A percentile compares a stretch with the other conserved stretches of the same genome.
Conservation (phyloP, 768 basidiomycete species). For the Suillus ampliporus region DNA sequence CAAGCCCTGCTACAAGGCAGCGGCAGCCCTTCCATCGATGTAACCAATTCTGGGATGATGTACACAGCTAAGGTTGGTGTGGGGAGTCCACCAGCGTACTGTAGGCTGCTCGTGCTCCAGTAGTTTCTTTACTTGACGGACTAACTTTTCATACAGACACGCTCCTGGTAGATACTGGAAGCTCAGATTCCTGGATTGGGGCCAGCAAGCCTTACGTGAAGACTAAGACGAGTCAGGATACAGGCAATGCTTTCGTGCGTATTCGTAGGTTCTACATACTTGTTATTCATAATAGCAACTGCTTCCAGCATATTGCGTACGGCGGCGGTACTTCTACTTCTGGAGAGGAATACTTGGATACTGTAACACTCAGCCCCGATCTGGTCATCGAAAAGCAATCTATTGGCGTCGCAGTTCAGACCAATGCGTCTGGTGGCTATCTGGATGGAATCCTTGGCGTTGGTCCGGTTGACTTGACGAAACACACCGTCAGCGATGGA, state of each 20-base stretch:
- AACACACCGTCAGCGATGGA: neutral
- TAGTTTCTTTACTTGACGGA: neutral
- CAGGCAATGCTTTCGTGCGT: neutral
- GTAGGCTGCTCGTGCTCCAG: neutral
- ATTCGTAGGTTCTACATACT: neutral
- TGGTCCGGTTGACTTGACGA: conserved; percentile 3
- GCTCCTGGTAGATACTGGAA: neutral
- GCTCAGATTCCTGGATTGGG: neutral
- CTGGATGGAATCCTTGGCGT: conserved; percentile 40
- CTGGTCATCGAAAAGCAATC: conserved; percentile 23
- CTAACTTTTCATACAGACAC: neutral
- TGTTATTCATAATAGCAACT: neutral
- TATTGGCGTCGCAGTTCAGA: conserved; percentile 34
- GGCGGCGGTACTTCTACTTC: conserved; percentile 7
- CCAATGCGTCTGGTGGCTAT: conserved; percentile 32
- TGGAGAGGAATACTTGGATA: neutral
- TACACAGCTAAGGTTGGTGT: neutral
- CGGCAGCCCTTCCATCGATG: neutral
- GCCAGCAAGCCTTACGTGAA: neutral
- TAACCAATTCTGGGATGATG: neutral
- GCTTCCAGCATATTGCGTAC: neutral
- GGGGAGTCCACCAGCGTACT: neutral
- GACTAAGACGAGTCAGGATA: neutral
- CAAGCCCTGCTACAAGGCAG: neutral
- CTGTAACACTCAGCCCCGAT: neutral